phyloP scores from a whole-genome alignment of 2,329 filamentous ascomycete genomes.

The Diatrype stigma region DNA sequence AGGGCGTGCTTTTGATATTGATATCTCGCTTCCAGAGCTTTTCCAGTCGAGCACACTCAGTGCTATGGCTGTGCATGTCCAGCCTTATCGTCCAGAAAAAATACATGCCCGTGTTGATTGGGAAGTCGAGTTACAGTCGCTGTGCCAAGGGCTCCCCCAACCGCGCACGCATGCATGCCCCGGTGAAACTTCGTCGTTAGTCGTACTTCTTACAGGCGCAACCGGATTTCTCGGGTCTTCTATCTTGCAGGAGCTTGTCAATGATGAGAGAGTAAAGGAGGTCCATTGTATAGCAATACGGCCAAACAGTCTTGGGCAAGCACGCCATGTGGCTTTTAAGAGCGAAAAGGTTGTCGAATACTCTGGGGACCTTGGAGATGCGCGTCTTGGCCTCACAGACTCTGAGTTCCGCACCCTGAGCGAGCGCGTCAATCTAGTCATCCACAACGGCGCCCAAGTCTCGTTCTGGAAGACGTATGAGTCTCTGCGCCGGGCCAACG shows the following conservation, averaged over 20 bases:
- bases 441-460: too few species aligned
- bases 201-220: constrained; percentile 32
- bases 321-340: background rate
- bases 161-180: background rate
- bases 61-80: constrained; percentile 31
- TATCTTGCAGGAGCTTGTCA: constrained; percentile 33
- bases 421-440: too few species aligned
- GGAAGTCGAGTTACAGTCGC: constrained; percentile 29
- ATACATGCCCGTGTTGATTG: too few species aligned
- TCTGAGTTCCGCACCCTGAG: too few species aligned
- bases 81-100: too few species aligned
- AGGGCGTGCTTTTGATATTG: constrained; percentile 24
- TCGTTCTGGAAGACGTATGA: too few species aligned
- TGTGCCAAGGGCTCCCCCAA: background rate
- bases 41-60: constrained; percentile 33
- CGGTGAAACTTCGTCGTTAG: constrained; percentile 1
- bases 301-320: background rate
- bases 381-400: too few species aligned
- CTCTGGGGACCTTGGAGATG: background rate
- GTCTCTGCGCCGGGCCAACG: background rate
- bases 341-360: background rate
- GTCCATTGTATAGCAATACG: constrained; percentile 41
- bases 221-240: constrained; percentile 35
- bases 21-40: constrained; percentile 31
- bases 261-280: constrained; percentile 23